Conservation (phyloP, 2,329 filamentous ascomycete genomes). For the Zasmidium angulare region DNA sequence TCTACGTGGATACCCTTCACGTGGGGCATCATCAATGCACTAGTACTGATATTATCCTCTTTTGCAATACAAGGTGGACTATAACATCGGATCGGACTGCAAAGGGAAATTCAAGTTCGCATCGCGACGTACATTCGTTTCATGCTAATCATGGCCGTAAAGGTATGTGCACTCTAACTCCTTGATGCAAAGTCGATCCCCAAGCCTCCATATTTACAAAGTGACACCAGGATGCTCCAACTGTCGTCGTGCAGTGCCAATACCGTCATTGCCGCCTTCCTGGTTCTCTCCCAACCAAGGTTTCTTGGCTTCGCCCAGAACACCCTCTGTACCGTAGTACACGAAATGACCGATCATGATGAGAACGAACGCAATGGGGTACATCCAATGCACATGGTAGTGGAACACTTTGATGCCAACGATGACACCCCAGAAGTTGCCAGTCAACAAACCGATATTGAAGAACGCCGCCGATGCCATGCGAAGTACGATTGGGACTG, state of each 20-base stretch:
- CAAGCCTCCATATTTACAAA: constrained; percentile 30
- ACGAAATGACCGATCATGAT: constrained; percentile 83
- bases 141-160: not conserved
- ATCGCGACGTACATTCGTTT: not conserved
- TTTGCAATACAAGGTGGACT: constrained; percentile 91
- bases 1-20: constrained; percentile 91
- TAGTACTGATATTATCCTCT: constrained; percentile 80
- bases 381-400: constrained; percentile 79
- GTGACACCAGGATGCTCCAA: constrained; percentile 41
- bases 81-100: constrained; percentile 43
- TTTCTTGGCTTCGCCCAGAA: constrained; percentile 86
- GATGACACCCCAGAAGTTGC: constrained; percentile 95
- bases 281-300: constrained; percentile 91
- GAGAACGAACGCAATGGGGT: constrained; percentile 91
- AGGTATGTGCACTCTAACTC: not conserved
- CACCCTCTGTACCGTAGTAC: constrained; percentile 82
- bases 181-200: no score
- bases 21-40: constrained; percentile 81
- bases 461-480: constrained; percentile 92
- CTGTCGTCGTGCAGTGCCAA: constrained; percentile 80
- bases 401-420: constrained; percentile 88
- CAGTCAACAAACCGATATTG: constrained; percentile 90
- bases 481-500: constrained; percentile 84
- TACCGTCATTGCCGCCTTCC: constrained; percentile 72
- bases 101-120: not conserved